Conservation (phyloP, 352 stramenopile genomes). For the Globisporangium alternatum region DNA sequence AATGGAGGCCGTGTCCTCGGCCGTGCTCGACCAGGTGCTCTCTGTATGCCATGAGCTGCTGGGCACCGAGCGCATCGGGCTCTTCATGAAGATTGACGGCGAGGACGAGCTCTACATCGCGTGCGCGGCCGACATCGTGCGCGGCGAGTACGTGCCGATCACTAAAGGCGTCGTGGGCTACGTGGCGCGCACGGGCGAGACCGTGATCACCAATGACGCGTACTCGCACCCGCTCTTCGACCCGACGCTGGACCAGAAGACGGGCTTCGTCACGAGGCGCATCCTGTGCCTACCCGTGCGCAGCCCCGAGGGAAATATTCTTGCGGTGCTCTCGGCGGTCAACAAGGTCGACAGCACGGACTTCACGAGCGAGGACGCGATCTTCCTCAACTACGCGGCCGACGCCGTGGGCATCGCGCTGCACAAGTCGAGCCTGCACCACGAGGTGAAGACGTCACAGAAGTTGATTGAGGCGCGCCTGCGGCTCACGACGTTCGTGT, state of each 20-base stretch:
- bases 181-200: constrained; percentile 62
- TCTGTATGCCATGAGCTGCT: constrained; percentile 72
- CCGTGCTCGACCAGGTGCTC: constrained; percentile 60
- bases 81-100: constrained; percentile 71
- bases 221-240: constrained; percentile 65
- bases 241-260: constrained; percentile 63
- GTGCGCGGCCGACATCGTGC: constrained; percentile 50
- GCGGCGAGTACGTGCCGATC: constrained; percentile 69
- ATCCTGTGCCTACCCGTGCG: constrained; percentile 65
- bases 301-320: constrained; percentile 48
- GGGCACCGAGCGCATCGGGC: constrained; percentile 54
- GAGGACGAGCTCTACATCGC: constrained; percentile 71
- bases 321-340: constrained; percentile 63
- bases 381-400: constrained; percentile 74
- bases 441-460: constrained; percentile 66
- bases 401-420: constrained; percentile 65
- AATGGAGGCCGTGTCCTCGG: constrained; percentile 56
- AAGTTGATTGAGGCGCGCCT: constrained; percentile 66
- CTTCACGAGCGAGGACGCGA: constrained; percentile 59
- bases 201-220: constrained; percentile 66
- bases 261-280: constrained; percentile 53
- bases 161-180: constrained; percentile 65
- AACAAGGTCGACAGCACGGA: constrained; percentile 76
- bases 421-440: constrained; percentile 66
- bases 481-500: constrained; percentile 61